Evolutionary conservation across 2,329 filamentous ascomycete genomes (phyloP), one percentile per base, ranked within the genome.

Genomic region (Botrytis tulipae): DNA sequence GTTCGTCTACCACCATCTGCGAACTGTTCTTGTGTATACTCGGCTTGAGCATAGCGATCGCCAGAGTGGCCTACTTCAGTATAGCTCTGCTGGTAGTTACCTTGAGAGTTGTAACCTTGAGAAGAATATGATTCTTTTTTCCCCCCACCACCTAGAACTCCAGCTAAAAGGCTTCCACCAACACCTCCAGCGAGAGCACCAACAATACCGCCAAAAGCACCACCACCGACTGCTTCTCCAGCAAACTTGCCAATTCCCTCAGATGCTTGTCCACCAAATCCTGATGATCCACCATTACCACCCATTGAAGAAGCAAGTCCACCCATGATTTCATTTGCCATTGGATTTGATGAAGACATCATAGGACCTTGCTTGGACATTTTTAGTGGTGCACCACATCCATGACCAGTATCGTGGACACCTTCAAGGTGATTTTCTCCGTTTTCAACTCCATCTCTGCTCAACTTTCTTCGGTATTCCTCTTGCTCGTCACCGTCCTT

Each of bases 351-450:
- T 0, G 71, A 70, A 69, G 71, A 51, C 79, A 88, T 88, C 79
- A 89, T 86, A 59, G 84, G 86, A 74, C 86, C 82, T 20, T 83
- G 83, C 83, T 92, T 94, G 76, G 90, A 89, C 88, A 97, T 92
- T 76, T 90, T 88, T 18, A 97, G 85, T 25, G 90, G 89, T 82
- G 94, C 94, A 74, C 93, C 90, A 75, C 84, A 86, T 80, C 94
- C 97, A 80, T 97, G 93, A 9, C 95, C 95, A 70, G 88, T 91
- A 82, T 98, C 94, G 25, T 94, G 84, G 18, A 95, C 91, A 42
- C 93, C 93, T 78, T 93, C 90, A 82, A 93, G 95, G 84, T 98
- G 95, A 82, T 98, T 98, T 75, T 91, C 86, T 25, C 93, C 93
- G 65, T 89, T 86, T 81, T 90, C 82, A 68, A 98, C 93, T 74